Evolutionary conservation across 2,329 filamentous ascomycete species (phyloP), one percentile per base, ranked within the genome.

Genomic region (Penicillium fuscoglaucum): DNA sequence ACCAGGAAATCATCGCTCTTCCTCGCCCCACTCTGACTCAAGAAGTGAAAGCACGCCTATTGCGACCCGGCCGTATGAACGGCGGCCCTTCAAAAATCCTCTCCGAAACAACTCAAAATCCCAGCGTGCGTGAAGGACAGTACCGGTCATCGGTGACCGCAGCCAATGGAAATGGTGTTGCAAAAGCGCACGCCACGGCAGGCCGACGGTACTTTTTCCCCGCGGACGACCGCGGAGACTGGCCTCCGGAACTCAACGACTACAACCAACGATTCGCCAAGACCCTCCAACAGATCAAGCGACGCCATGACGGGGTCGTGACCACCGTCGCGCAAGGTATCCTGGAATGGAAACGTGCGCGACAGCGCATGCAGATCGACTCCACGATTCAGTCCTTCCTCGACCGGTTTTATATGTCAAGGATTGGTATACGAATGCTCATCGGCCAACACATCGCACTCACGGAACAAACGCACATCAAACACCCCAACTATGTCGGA

Each of bases 331-430:
- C 95, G 6, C 93, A 99, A 77, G 95, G 95, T 60, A 97, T 99
- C 66, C 84, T 98, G 59, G 95, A 99, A 79, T 99, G 96, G 83
- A 99, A 99, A 80, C 90, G 93, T 56, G 93, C 90, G 74, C 87
- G 92, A 61, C 95, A 99, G 82, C 87, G 95, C 54, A 95, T 98
- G 89, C 95, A 98, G 74, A 99, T 99, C 71, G 95, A 98, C 78
- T 89, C 93, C 74, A 96, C 93, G 68, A 97, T 99, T 59, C 95
- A 99, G 76, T 89, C 91, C 55, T 99, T 99, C 81, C 86, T 99
- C 65, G 95, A 99, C 79, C 90, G 95, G 59, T 99, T 99, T 79
- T 99, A 99, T 83, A 99, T 99, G 95, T 97, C 93, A 45, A 91
- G 95, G 62, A 99, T 99, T 71, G 95, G 95, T 65, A 99, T 99